A percentile compares a stretch with the other conserved stretches of the same genome.
Conservation (phyloP, 2,329 filamentous ascomycete genomes). For the Monosporascus sp. region DNA sequence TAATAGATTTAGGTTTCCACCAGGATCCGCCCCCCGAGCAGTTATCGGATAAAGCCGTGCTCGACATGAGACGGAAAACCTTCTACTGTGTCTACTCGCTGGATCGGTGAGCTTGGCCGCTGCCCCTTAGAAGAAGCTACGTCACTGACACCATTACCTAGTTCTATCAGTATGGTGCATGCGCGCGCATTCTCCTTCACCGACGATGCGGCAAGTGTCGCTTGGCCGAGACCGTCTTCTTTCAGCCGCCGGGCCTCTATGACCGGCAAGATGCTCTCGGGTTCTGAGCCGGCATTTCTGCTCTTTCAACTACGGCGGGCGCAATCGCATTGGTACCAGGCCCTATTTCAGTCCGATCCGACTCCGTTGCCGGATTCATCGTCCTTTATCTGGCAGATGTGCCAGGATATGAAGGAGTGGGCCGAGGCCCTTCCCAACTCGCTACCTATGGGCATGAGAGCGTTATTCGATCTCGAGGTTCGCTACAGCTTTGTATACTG, state of each 20-base stretch:
- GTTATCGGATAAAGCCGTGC: conserved; percentile 58
- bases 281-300: conserved; percentile 67
- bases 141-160: conserved; percentile 4
- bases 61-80: conserved; percentile 75
- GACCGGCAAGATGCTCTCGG: conserved; percentile 39
- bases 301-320: conserved; percentile 79
- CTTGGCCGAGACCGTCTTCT: conserved; percentile 57
- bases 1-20: conserved; percentile 86
- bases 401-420: conserved; percentile 75
- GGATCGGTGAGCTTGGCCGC: conserved; percentile 58
- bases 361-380: conserved; percentile 63
- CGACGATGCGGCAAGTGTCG: conserved; percentile 79
- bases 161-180: conserved; percentile 76
- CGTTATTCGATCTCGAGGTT: conserved; percentile 81
- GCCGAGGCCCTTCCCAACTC: conserved; percentile 66
- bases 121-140: background rate
- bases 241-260: conserved; percentile 37
- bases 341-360: conserved; percentile 74
- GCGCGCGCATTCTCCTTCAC: conserved; percentile 89
- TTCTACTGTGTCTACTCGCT: conserved; percentile 90
- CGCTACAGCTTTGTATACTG: conserved; percentile 90
- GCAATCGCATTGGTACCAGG: conserved; percentile 86
- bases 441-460: conserved; percentile 59
- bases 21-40: conserved; percentile 78
- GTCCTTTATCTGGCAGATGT: conserved; percentile 70